phyloP scores from a whole-genome alignment of 495 filamentous ascomycete species.

The Hypoxylon intermedium region DNA sequence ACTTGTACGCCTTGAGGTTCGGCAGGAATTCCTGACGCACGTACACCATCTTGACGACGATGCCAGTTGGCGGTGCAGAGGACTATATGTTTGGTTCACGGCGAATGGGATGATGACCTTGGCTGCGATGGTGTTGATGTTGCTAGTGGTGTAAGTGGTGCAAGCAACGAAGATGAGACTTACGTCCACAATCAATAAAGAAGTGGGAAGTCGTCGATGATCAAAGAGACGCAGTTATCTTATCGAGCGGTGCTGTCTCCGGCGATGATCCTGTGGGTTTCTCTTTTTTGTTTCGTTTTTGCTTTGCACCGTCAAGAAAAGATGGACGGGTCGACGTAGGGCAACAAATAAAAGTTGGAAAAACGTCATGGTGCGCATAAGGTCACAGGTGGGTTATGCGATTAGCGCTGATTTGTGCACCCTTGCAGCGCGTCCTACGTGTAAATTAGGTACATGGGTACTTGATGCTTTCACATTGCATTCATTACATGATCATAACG shows the following conservation, averaged over 20 bases:
- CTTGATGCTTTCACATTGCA: too few species aligned
- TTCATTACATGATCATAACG: too few species aligned
- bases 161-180: not conserved
- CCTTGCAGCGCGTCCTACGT: conserved; percentile 9
- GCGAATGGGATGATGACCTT: too few species aligned
- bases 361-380: conserved; percentile 34
- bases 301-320: not conserved
- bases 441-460: conserved; percentile 24
- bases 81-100: not conserved
- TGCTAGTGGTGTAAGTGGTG: not conserved
- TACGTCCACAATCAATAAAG: not conserved
- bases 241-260: conserved; percentile 1
- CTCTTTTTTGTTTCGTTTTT: conserved; percentile 7
- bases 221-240: not conserved
- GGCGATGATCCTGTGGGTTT: not conserved
- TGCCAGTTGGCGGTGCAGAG: not conserved
- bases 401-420: conserved; percentile 22
- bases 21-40: conserved; percentile 88
- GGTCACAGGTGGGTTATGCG: conserved; percentile 3
- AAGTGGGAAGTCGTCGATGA: not conserved
- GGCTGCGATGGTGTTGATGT: too few species aligned
- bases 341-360: conserved; percentile 7
- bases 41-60: conserved; percentile 68
- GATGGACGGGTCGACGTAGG: not conserved
- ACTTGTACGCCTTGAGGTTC: conserved; percentile 90